Percentiles rank a stretch among this genome's conserved stretches.
Conservation (phyloP, 345 rosid species). For the Populus tremula region DNA sequence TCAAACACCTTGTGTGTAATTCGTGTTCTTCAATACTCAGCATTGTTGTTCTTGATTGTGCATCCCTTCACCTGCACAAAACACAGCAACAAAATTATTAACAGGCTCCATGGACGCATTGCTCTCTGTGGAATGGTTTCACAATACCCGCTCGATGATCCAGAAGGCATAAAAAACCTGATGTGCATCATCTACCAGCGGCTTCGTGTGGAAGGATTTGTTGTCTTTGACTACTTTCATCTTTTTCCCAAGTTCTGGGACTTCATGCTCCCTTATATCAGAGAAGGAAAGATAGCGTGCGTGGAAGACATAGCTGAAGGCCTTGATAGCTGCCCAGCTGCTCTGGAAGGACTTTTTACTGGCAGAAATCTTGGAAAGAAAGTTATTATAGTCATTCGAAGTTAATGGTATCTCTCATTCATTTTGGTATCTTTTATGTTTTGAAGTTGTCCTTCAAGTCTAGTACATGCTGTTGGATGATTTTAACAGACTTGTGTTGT, state of each 20-base stretch:
- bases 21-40: too few relatives aligned
- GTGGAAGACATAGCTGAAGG: constrained; percentile 16
- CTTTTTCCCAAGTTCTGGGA: constrained; percentile 9
- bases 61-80: too few relatives aligned
- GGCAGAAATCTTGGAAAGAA: constrained; percentile 4
- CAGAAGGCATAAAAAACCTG: constrained; percentile 6
- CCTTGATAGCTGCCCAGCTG: constrained; percentile 13
- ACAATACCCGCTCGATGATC: constrained; percentile 1
- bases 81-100: too few relatives aligned
- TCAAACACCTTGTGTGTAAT: too few relatives aligned
- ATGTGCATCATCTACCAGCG: not conserved
- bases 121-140: constrained; percentile 13
- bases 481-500: too few relatives aligned
- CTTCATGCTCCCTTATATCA: constrained; percentile 6
- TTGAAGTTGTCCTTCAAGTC: too few relatives aligned
- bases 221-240: not conserved
- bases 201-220: constrained; percentile 3
- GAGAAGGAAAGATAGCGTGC: constrained; percentile 1
- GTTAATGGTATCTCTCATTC: too few relatives aligned
- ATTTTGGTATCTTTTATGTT: too few relatives aligned
- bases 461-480: too few relatives aligned
- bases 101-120: constrained; percentile 4
- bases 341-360: constrained; percentile 13
- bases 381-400: too few relatives aligned
- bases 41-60: too few relatives aligned